These are phyloP conservation scores for Myotisia sp. DNA, from an alignment of 2,329 filamentous ascomycete genomes.

Conservation along the genomic window DNA sequence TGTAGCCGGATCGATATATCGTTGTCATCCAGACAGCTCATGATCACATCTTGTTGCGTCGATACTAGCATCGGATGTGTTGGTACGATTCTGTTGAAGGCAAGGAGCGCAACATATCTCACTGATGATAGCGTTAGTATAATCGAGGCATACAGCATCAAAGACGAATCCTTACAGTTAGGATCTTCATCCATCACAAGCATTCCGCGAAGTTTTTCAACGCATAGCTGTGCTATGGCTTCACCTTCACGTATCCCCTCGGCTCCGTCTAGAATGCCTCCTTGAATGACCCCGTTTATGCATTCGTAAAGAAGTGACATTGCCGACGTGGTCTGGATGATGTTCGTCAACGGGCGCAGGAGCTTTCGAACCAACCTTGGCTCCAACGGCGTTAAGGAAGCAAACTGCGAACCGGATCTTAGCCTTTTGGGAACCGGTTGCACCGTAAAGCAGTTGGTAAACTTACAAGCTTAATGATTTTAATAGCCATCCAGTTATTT, in stretches of 20 bases:
- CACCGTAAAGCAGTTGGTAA: not conserved
- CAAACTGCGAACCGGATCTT: slow-evolving; percentile 50
- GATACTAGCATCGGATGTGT: slow-evolving; percentile 82
- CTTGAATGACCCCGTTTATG: slow-evolving; percentile 95
- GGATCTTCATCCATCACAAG: slow-evolving; percentile 84
- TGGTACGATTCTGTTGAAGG: slow-evolving; percentile 84
- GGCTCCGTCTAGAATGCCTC: slow-evolving; percentile 73
- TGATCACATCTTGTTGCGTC: slow-evolving; percentile 87
- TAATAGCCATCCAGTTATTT: slow-evolving; percentile 99
- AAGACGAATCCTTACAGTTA: slow-evolving; percentile 51
- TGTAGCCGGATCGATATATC: slow-evolving; percentile 93
- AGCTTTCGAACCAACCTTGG: slow-evolving; percentile 84
- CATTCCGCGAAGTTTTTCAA: slow-evolving; percentile 87
- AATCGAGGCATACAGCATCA: no score
- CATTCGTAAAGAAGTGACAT: slow-evolving; percentile 99
- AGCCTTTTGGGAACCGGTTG: slow-evolving; percentile 8
- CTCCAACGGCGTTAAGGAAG: slow-evolving; percentile 81
- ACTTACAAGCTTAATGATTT: slow-evolving; percentile 84
- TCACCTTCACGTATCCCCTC: slow-evolving; percentile 71
- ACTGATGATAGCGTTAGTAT: slow-evolving; percentile 38
- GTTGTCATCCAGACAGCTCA: slow-evolving; percentile 88
- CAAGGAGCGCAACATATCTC: slow-evolving; percentile 90
- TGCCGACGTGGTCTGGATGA: slow-evolving; percentile 86
- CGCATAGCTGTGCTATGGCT: slow-evolving; percentile 82
- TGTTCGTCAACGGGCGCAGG: slow-evolving; percentile 73